Evolutionary conservation across 169 alveolate genomes (phyloP).

Genomic region (Eimeria maxima): DNA sequence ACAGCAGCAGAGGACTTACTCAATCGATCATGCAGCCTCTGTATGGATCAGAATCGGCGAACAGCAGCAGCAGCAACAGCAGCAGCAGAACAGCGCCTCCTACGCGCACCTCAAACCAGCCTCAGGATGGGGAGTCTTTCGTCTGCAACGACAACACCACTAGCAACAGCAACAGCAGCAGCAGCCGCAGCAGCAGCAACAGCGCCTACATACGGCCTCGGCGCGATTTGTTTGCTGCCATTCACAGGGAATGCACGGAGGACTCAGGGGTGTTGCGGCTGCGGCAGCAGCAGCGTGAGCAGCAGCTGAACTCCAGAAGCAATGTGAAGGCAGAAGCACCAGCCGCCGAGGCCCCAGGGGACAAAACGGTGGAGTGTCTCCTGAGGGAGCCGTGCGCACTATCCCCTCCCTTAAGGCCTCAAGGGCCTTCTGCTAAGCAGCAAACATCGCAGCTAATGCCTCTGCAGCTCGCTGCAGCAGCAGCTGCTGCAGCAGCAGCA

Average conservation of each 20-base stretch:
- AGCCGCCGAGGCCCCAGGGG: neutral
- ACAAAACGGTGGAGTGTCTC: neutral
- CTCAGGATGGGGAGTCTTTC: neutral
- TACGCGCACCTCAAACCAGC: neutral
- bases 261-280: constrained; percentile 34
- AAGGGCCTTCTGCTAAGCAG: neutral
- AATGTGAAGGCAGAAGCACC: neutral
- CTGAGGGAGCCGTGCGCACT: constrained; percentile 40
- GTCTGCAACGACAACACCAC: neutral
- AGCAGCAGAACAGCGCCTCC: neutral
- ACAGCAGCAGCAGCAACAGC: constrained; percentile 14
- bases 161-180: constrained; percentile 13
- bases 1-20: neutral
- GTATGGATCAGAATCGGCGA: neutral
- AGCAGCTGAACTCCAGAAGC: constrained; percentile 25
- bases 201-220: neutral
- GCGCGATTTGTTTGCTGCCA: constrained; percentile 6
- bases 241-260: constrained; percentile 22
- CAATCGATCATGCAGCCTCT: neutral
- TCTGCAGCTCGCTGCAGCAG: constrained; percentile 57
- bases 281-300: no score
- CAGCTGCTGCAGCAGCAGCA: constrained; percentile 41
- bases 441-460: neutral
- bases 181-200: constrained; percentile 34
- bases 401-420: constrained; percentile 48